Evolutionary conservation across 345 rosid genomes (phyloP).

Genomic region (Rhodamnia argentea): DNA sequence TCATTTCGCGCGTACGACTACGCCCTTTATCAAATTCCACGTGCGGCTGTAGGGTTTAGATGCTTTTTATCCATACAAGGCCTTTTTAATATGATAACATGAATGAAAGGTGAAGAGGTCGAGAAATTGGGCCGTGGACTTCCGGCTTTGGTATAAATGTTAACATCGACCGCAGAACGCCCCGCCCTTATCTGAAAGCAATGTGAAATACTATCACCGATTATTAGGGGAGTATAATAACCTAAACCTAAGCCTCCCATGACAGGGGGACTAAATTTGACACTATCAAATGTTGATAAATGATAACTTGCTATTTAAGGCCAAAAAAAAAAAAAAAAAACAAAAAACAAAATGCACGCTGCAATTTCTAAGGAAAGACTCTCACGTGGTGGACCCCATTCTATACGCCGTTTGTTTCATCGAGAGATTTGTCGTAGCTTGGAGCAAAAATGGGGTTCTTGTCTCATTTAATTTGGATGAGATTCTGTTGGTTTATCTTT

Average conservation of each 20-base stretch:
- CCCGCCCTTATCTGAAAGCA: no score
- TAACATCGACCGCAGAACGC: no score
- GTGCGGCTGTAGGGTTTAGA: no score
- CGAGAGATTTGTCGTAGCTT: background rate
- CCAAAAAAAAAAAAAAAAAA: background rate
- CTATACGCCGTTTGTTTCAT: background rate
- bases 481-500: background rate
- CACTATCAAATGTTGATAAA: background rate
- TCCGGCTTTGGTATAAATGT: background rate
- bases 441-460: background rate
- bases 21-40: no score
- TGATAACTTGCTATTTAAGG: background rate
- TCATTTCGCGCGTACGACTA: no score
- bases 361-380: background rate
- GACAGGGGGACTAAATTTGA: background rate
- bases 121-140: no score
- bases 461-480: background rate
- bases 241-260: background rate
- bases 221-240: background rate
- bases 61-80: no score
- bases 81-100: no score
- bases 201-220: no score
- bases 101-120: no score
- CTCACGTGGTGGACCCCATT: background rate
- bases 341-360: background rate